phyloP scores from a whole-genome alignment of 2,329 filamentous ascomycete genomes.

The Aspergillus caelatus region DNA sequence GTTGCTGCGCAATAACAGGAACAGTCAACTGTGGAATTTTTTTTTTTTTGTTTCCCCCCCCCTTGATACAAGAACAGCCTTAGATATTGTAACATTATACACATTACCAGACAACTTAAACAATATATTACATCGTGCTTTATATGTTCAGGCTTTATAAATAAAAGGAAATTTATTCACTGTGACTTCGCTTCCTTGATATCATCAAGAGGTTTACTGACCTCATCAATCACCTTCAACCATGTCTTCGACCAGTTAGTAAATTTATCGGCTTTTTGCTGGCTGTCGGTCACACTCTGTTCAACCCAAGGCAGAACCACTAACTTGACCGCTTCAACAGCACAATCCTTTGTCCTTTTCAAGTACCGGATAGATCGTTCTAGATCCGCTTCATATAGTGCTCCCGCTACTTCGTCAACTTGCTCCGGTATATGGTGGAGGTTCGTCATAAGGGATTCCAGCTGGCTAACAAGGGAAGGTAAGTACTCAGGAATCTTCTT shows the following conservation, averaged over 20 bases:
- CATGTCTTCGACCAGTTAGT: slow-evolving; percentile 71
- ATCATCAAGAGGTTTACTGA: slow-evolving; percentile 34
- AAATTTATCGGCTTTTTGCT: slow-evolving; percentile 68
- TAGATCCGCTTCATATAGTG: slow-evolving; percentile 46
- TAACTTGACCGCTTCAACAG: slow-evolving; percentile 70
- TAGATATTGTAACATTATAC: neutral
- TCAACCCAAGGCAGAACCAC: slow-evolving; percentile 71
- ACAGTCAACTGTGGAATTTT: neutral
- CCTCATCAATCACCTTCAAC: slow-evolving; percentile 48
- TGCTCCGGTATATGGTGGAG: slow-evolving; percentile 43
- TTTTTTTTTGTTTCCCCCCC: neutral
- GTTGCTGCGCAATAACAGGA: neutral
- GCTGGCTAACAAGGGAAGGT: slow-evolving; percentile 23
- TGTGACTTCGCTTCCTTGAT: neutral
- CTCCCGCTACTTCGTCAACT: slow-evolving; percentile 50
- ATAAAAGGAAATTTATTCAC: neutral
- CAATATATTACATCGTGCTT: neutral
- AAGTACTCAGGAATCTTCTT: slow-evolving; percentile 34
- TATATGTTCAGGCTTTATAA: no score
- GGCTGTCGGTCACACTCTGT: slow-evolving; percentile 59
- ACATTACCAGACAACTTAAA: neutral
- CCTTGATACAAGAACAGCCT: neutral
- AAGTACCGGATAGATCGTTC: slow-evolving; percentile 38
- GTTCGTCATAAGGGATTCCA: slow-evolving; percentile 40
- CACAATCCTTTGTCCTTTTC: slow-evolving; percentile 40